Conservation (phyloP, 495 filamentous ascomycete species). For the Xylaria longipes region DNA sequence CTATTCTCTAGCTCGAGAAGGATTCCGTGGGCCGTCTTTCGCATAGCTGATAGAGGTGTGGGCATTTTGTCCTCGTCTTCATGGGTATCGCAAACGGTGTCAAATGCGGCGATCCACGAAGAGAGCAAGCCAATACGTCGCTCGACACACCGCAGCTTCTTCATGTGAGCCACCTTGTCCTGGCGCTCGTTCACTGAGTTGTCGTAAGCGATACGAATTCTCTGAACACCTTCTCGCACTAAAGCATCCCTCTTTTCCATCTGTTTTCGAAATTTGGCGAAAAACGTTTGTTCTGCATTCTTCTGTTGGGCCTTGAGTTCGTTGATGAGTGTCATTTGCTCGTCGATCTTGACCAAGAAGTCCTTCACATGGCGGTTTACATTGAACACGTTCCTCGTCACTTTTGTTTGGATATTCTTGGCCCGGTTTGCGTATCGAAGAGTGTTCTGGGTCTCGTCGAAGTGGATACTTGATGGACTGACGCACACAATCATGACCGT, state of each 20-base stretch:
- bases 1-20: constrained; percentile 86
- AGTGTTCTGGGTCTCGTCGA: constrained; percentile 98
- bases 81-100: constrained; percentile 73
- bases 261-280: constrained; percentile 88
- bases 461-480: constrained; percentile 94
- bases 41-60: constrained; percentile 71
- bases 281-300: constrained; percentile 84
- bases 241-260: constrained; percentile 80
- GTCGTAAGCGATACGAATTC: constrained; percentile 85
- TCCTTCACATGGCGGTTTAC: constrained; percentile 99
- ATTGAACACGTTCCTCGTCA: constrained; percentile 97
- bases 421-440: constrained; percentile 96
- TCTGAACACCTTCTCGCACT: constrained; percentile 78
- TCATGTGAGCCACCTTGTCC: constrained; percentile 79
- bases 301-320: constrained; percentile 92
- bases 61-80: constrained; percentile 72
- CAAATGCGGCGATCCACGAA: constrained; percentile 93
- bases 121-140: constrained; percentile 82
- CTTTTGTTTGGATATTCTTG: constrained; percentile 99
- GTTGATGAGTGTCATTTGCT: constrained; percentile 91
- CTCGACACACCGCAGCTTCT: constrained; percentile 83
- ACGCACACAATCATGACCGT: constrained; percentile 99
- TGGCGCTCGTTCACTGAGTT: constrained; percentile 78
- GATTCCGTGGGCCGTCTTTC: constrained; percentile 86
- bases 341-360: constrained; percentile 93